A percentile compares a stretch with the other conserved stretches of the same genome.
Evolutionary conservation across 2,329 filamentous ascomycete genomes (phyloP).

Genomic region (Beauveria rudraprayagi): DNA sequence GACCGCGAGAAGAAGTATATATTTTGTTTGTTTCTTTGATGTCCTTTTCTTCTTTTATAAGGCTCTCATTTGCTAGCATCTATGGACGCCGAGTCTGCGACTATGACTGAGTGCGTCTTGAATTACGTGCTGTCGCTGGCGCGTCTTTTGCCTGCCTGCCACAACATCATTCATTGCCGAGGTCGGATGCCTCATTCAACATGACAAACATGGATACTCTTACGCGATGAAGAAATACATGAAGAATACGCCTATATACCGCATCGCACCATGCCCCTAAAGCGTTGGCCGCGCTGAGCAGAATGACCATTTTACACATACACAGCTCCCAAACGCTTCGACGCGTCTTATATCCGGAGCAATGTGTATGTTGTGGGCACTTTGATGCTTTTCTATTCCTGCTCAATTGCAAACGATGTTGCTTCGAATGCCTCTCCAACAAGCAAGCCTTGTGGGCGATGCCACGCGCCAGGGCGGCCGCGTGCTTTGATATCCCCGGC

Average conservation of each 20-base stretch:
- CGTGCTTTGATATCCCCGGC: slow-evolving; percentile 19
- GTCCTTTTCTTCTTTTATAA: too few species aligned
- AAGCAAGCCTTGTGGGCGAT: slow-evolving; percentile 21
- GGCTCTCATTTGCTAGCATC: too few species aligned
- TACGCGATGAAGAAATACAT: background rate
- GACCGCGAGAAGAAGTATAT: too few species aligned
- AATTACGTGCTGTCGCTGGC: too few species aligned
- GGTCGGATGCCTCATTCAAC: too few species aligned
- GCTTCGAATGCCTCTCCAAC: slow-evolving; percentile 21
- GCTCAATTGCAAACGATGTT: slow-evolving; percentile 24
- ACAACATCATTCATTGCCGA: too few species aligned
- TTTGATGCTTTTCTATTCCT: slow-evolving; percentile 25
- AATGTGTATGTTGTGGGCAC: slow-evolving; percentile 21
- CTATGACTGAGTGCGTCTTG: too few species aligned
- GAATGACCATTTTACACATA: slow-evolving; percentile 17
- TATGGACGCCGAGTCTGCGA: too few species aligned
- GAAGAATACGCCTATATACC: background rate
- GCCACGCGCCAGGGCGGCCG: slow-evolving; percentile 14
- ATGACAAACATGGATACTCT: background rate
- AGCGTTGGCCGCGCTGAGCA: slow-evolving; percentile 18
- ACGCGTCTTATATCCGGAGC: slow-evolving; percentile 16
- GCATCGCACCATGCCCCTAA: slow-evolving; percentile 22
- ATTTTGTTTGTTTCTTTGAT: too few species aligned
- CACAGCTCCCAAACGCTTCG: slow-evolving; percentile 18
- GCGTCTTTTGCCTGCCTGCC: too few species aligned